Conservation (phyloP, 1,139 yeast genomes). For the Protomyces lactucae-debilis region DNA sequence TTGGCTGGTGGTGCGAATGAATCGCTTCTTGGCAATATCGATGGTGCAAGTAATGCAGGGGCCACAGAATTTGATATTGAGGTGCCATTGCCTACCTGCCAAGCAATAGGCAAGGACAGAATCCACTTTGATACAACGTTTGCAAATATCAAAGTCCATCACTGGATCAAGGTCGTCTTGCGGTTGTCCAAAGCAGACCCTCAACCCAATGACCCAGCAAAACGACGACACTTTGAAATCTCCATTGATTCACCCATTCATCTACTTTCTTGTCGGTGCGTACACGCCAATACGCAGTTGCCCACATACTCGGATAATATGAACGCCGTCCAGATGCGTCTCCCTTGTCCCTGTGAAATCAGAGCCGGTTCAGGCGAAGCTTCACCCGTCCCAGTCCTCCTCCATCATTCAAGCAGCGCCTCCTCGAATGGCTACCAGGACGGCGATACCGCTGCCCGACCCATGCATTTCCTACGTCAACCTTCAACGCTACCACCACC, state of each 20-base stretch:
- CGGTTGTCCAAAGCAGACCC: slow-evolving; percentile 60
- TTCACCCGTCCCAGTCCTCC: not conserved
- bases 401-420: not conserved
- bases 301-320: slow-evolving; percentile 40
- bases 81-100: slow-evolving; percentile 66
- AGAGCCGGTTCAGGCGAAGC: slow-evolving; percentile 18
- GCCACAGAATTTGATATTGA: slow-evolving; percentile 70
- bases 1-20: slow-evolving; percentile 28
- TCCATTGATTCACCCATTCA: slow-evolving; percentile 89
- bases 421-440: slow-evolving; percentile 28
- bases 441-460: slow-evolving; percentile 34
- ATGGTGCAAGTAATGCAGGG: slow-evolving; percentile 35
- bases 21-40: slow-evolving; percentile 44
- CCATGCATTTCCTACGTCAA: slow-evolving; percentile 44
- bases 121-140: slow-evolving; percentile 81
- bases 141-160: slow-evolving; percentile 74
- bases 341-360: slow-evolving; percentile 35
- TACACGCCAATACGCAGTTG: slow-evolving; percentile 40
- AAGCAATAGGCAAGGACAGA: slow-evolving; percentile 42
- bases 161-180: slow-evolving; percentile 86
- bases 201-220: slow-evolving; percentile 47
- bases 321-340: slow-evolving; percentile 31
- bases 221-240: slow-evolving; percentile 81
- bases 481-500: slow-evolving; percentile 49
- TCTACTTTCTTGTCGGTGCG: slow-evolving; percentile 51